Percentiles rank a stretch among this genome's conserved stretches.
Conservation (phyloP, 2,329 filamentous ascomycete species). For the Hymenoscyphus infarciens region DNA sequence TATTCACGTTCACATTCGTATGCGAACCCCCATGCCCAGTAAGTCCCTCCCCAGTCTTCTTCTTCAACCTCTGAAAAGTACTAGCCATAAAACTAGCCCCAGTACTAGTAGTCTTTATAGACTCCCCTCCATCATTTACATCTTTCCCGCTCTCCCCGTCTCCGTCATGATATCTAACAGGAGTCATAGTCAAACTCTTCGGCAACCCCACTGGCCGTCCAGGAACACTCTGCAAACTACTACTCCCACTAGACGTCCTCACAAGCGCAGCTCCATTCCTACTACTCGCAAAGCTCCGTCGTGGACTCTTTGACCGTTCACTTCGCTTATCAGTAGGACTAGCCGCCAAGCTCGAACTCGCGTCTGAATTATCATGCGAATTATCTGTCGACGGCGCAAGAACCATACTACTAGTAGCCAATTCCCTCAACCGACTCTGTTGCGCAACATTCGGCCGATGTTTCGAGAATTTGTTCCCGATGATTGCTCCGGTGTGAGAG, state of each 20-base stretch:
- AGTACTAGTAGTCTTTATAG: constrained; percentile 11
- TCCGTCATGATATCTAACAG: constrained; percentile 17
- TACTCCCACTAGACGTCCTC: constrained; percentile 29
- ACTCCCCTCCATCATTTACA: constrained; percentile 14
- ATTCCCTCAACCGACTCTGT: constrained; percentile 73
- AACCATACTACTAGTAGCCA: constrained; percentile 61
- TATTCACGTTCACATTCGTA: too few species aligned
- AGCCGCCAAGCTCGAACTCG: constrained; percentile 25
- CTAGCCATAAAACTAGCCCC: constrained; percentile 23
- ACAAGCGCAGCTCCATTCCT: constrained; percentile 19
- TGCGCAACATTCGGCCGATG: constrained; percentile 79
- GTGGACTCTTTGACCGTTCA: constrained; percentile 31
- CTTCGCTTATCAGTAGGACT: constrained; percentile 28
- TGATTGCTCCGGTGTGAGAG: constrained; percentile 91
- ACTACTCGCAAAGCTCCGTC: constrained; percentile 32
- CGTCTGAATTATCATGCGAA: constrained; percentile 34
- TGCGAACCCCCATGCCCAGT: constrained; percentile 6
- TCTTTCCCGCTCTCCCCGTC: constrained; percentile 16
- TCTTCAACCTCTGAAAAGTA: constrained; percentile 27
- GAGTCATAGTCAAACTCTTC: constrained; percentile 31
- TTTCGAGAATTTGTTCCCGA: constrained; percentile 93
- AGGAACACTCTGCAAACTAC: constrained; percentile 27
- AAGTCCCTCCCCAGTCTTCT: constrained; percentile 13
- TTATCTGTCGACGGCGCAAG: constrained; percentile 32
- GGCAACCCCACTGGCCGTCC: constrained; percentile 19